Base-by-base conservation (phyloP, 345 rosid genomes). In the Arabidopsis arenosa region DNA sequence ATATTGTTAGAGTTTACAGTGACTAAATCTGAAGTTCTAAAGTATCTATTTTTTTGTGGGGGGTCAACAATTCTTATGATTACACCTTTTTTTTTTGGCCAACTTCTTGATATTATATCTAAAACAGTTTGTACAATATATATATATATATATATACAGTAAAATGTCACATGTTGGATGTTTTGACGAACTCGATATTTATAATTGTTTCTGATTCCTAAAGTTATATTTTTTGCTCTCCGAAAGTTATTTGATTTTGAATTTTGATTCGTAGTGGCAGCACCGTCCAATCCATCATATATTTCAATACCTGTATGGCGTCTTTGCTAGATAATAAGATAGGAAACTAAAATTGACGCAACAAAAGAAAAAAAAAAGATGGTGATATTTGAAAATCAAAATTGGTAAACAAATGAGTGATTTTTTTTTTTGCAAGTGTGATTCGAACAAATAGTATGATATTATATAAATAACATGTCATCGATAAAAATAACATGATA, bases 161-260 rank as follows among this genome's bases (percentile, higher is more conserved):
- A 3, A 39, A 17, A 39, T 61, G 66, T 61, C 49, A 61, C 66
- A 12, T 61, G 66, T 61, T 61, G 48, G 49, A 35, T 40, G 66
- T 40, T 61, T 40, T 33, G 62, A 57, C 41, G 41, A 21, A 57
- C 62, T 18, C 21, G 21, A 18, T 18, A 18, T 28, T 28, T 28
- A 28, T 28, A 2, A 28, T 28, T 28, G 30, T 2, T 28, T 28
- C 4, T 28, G 2, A 28, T 5, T 41, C 45, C 5, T 11, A 40
- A 41, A 4, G 47, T 35, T 35, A 36, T 58, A 54, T 54, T 54
- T 54, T 54, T 54, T 9, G 18, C 30, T 30, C 4, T 15, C 28
- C 43, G 15, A 36, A 36, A 17, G 28, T 17, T 21, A 37, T 59
- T 36, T 36, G 30, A 37, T 17, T 59, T 36, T 59, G 28, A 17